These are phyloP conservation scores for Dalbergia oliveri DNA, from an alignment of 306 rosid species.

Conservation along the genomic window DNA sequence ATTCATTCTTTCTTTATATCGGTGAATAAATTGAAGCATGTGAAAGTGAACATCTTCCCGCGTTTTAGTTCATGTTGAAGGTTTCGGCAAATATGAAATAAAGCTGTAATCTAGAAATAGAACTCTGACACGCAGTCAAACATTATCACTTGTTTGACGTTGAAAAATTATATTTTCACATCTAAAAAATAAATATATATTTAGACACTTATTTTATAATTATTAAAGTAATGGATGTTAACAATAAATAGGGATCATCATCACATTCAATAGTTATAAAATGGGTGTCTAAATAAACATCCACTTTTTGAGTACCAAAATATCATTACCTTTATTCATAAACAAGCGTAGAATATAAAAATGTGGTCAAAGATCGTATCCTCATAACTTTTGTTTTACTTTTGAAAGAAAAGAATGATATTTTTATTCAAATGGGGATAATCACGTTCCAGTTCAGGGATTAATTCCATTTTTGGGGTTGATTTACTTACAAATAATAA, in stretches of 20 bases:
- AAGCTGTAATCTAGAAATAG: background rate
- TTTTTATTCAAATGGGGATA: background rate
- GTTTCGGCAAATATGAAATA: constrained; percentile 33
- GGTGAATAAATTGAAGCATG: too few relatives aligned
- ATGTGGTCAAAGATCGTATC: background rate
- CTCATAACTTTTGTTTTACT: background rate
- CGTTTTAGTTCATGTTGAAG: background rate
- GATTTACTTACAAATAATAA: background rate
- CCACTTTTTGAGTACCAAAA: too few relatives aligned
- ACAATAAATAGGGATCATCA: too few relatives aligned
- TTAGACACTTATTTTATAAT: too few relatives aligned
- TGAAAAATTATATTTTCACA: too few relatives aligned
- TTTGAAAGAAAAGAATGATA: background rate
- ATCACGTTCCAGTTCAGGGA: background rate
- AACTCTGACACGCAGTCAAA: constrained; percentile 11
- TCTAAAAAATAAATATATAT: too few relatives aligned
- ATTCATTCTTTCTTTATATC: too few relatives aligned
- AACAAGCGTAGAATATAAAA: background rate
- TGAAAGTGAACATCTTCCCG: too few relatives aligned
- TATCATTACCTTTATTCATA: background rate
- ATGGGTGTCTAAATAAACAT: too few relatives aligned
- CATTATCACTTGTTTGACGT: background rate
- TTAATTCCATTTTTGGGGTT: background rate
- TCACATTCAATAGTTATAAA: too few relatives aligned
- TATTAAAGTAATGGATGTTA: too few relatives aligned